These are phyloP conservation scores for Sporopachydermia lactativora DNA, from an alignment of 805 yeast species.

Conservation along the genomic window DNA sequence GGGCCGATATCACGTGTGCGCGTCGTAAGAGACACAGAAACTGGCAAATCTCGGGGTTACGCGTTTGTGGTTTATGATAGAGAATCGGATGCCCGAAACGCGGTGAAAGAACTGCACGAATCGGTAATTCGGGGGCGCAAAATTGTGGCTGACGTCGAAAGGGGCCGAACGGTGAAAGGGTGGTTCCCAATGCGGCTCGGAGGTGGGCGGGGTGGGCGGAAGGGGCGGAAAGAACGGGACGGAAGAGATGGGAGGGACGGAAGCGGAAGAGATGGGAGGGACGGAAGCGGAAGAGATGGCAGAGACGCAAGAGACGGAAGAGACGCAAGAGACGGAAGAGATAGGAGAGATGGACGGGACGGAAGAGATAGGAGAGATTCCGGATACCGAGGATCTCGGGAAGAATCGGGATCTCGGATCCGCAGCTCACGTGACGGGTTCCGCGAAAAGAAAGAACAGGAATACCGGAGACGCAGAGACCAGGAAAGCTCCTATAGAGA, in stretches of 20 bases:
- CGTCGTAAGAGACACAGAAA: slow-evolving; percentile 38
- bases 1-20: slow-evolving; percentile 59
- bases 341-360: slow-evolving; percentile 3
- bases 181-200: slow-evolving; percentile 53
- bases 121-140: slow-evolving; percentile 35
- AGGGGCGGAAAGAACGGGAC: slow-evolving; percentile 5
- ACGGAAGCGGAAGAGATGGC: slow-evolving; percentile 4
- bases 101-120: slow-evolving; percentile 46
- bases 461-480: slow-evolving; percentile 5
- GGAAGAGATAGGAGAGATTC: neutral
- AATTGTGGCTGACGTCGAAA: slow-evolving; percentile 56
- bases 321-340: slow-evolving; percentile 5
- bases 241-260: neutral
- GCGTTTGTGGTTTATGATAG: slow-evolving; percentile 64
- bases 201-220: slow-evolving; percentile 7
- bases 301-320: slow-evolving; percentile 3
- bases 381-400: neutral
- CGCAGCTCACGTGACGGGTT: neutral
- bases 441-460: neutral
- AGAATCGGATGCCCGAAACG: slow-evolving; percentile 44
- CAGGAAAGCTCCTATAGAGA: too few relatives aligned
- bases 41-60: slow-evolving; percentile 59
- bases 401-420: neutral
- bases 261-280: neutral
- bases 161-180: slow-evolving; percentile 48